Percentiles rank a stretch among this genome's conserved stretches.
Evolutionary conservation across 768 basidiomycete genomes (phyloP).

Genomic region (Suillus subluteus): DNA sequence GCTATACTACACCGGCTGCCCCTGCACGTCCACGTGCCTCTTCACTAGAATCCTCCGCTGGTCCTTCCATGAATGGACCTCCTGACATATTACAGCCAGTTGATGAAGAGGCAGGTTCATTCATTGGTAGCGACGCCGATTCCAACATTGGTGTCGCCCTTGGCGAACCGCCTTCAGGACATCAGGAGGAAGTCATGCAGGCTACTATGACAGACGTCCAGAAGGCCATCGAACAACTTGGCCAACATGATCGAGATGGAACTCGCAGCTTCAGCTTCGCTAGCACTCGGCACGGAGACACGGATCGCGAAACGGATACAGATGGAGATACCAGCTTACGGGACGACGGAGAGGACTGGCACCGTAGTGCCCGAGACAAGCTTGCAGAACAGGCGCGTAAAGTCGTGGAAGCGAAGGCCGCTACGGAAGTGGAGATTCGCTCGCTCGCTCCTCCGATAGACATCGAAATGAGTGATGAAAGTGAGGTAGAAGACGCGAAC

Average conservation of each 20-base stretch:
- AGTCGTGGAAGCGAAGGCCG: slow-evolving; percentile 50
- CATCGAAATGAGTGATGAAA: slow-evolving; percentile 80
- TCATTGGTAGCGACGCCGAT: slow-evolving; percentile 25
- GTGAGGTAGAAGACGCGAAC: slow-evolving; percentile 67
- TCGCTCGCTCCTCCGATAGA: slow-evolving; percentile 64
- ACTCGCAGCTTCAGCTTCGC: slow-evolving; percentile 78
- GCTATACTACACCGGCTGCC: slow-evolving; percentile 73
- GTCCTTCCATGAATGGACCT: slow-evolving; percentile 22
- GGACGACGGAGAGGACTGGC: slow-evolving; percentile 56
- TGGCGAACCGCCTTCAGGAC: slow-evolving; percentile 24
- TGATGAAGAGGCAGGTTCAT: slow-evolving; percentile 48
- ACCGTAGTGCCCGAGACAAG: slow-evolving; percentile 64
- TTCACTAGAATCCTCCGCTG: slow-evolving; percentile 29
- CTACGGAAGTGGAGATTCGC: slow-evolving; percentile 49
- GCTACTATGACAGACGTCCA: slow-evolving; percentile 92
- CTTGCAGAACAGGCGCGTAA: slow-evolving; percentile 71
- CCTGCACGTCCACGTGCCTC: slow-evolving; percentile 38
- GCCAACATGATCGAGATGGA: slow-evolving; percentile 58
- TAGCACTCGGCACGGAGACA: slow-evolving; percentile 60
- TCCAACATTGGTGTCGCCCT: slow-evolving; percentile 32
- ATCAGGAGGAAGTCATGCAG: slow-evolving; percentile 68
- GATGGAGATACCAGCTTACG: slow-evolving; percentile 57
- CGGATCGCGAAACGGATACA: slow-evolving; percentile 48
- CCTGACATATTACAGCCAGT: slow-evolving; percentile 45
- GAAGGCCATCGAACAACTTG: slow-evolving; percentile 87